phyloP scores from a whole-genome alignment of 2,329 filamentous ascomycete genomes.

The Sarocladiaceae sp. region DNA sequence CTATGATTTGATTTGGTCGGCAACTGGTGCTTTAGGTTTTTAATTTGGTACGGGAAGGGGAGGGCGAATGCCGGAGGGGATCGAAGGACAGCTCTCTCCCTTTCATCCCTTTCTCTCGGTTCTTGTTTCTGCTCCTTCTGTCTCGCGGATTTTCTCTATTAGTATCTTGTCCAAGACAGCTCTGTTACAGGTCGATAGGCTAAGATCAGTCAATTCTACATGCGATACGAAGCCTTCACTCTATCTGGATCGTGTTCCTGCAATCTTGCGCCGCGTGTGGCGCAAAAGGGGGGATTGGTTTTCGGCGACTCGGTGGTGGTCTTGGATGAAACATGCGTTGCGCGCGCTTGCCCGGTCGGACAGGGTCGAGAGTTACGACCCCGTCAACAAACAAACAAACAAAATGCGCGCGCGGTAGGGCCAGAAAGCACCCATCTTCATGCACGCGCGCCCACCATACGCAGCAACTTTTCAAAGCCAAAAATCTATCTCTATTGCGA shows the following conservation, averaged over 20 bases:
- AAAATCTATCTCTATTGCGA: not conserved
- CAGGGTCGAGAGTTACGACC: not conserved
- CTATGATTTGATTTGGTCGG: constrained; percentile 1
- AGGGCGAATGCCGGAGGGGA: not conserved
- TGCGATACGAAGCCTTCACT: no score
- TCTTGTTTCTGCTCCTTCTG: not conserved
- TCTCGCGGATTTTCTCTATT: not conserved
- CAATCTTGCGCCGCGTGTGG: no score
- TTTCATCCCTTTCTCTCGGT: not conserved
- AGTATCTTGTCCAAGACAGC: no score
- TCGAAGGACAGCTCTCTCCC: constrained; percentile 1
- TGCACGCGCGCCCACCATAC: constrained; percentile 3
- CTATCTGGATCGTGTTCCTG: no score
- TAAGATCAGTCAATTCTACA: no score
- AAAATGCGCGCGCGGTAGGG: not conserved
- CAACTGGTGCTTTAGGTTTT: constrained; percentile 2
- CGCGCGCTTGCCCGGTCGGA: constrained; percentile 2
- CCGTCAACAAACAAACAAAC: constrained; percentile 3
- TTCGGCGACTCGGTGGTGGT: no score
- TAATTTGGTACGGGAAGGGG: constrained; percentile 7
- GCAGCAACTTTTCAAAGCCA: not conserved
- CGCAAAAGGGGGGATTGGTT: no score
- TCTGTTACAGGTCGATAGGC: no score
- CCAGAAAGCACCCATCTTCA: not conserved
- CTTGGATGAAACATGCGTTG: not conserved